Percentiles rank a stretch among this genome's conserved stretches.
These are phyloP conservation scores for Paradendryphiella salina DNA, from an alignment of 2,329 filamentous ascomycete species.

Conservation along the genomic window DNA sequence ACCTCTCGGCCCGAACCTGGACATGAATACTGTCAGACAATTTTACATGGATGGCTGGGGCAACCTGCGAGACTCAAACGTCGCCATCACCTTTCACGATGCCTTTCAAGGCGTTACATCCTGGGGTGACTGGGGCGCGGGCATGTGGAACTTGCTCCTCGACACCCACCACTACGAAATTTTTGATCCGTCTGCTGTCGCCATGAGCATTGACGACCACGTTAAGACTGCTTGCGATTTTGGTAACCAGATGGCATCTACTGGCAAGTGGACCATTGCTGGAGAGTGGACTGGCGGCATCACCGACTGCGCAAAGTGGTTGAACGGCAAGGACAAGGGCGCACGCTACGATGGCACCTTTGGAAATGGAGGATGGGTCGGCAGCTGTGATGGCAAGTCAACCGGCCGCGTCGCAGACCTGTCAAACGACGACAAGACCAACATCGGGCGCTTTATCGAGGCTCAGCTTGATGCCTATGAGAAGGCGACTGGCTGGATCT, in stretches of 20 bases:
- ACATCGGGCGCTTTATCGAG: conserved; percentile 52
- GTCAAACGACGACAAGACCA: conserved; percentile 48
- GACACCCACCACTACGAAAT: conserved; percentile 57
- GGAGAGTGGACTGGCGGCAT: conserved; percentile 55
- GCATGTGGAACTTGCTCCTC: conserved; percentile 51
- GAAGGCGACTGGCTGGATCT: conserved; percentile 55
- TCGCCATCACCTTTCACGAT: conserved; percentile 53
- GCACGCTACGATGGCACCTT: conserved; percentile 53
- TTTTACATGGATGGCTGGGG: conserved; percentile 57
- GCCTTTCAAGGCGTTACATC: conserved; percentile 51
- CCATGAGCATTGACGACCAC: conserved; percentile 47
- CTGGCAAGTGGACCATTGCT: conserved; percentile 53
- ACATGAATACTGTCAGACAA: conserved; percentile 50
- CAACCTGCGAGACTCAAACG: conserved; percentile 48
- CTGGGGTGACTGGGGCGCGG: conserved; percentile 52
- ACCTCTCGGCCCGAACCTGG: conserved; percentile 49
- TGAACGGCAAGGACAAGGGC: conserved; percentile 54
- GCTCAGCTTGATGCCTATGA: conserved; percentile 55
- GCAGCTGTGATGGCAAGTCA: conserved; percentile 52
- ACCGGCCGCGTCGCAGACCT: conserved; percentile 50
- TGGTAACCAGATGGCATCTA: conserved; percentile 51
- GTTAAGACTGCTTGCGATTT: conserved; percentile 51
- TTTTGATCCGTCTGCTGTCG: conserved; percentile 47
- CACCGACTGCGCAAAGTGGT: conserved; percentile 54
- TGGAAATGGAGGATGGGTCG: conserved; percentile 45